Percentiles rank a stretch among this genome's conserved stretches.
Conservation (phyloP, 345 rosid genomes). For the Eucalyptus urophylla region DNA sequence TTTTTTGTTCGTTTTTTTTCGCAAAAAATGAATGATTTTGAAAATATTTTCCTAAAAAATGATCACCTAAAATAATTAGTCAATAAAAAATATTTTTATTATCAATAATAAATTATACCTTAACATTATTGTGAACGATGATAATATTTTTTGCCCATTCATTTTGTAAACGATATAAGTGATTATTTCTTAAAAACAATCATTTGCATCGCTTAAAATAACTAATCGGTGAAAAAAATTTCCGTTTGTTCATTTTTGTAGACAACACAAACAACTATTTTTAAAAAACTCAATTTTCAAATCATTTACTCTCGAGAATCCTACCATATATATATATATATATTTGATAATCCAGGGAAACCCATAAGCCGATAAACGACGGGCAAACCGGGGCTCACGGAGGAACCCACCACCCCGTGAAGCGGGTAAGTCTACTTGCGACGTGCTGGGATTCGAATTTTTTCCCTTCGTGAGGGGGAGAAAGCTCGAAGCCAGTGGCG, state of each 20-base stretch:
- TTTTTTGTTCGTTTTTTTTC: accelerated
- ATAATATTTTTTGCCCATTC: too few species aligned
- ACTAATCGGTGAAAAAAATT: background rate
- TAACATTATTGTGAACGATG: background rate
- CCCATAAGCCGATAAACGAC: too few species aligned
- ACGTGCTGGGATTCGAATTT: too few species aligned
- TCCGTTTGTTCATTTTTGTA: accelerated
- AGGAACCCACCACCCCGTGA: too few species aligned
- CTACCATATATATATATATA: too few species aligned
- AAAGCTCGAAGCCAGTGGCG: too few species aligned
- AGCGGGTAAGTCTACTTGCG: too few species aligned
- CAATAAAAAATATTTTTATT: background rate
- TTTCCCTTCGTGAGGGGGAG: too few species aligned
- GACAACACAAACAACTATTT: background rate
- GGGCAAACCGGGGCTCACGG: too few species aligned
- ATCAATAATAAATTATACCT: background rate
- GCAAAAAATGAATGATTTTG: accelerated
- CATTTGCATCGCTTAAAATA: background rate
- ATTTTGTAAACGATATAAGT: background rate
- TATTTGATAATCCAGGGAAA: too few species aligned
- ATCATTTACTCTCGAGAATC: background rate
- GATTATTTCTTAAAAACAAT: background rate
- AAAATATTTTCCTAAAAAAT: background rate
- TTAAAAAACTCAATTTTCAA: background rate
- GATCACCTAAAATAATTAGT: background rate